Evolutionary conservation across 768 basidiomycete species (phyloP).

Genomic region (Lentinula edodes): DNA sequence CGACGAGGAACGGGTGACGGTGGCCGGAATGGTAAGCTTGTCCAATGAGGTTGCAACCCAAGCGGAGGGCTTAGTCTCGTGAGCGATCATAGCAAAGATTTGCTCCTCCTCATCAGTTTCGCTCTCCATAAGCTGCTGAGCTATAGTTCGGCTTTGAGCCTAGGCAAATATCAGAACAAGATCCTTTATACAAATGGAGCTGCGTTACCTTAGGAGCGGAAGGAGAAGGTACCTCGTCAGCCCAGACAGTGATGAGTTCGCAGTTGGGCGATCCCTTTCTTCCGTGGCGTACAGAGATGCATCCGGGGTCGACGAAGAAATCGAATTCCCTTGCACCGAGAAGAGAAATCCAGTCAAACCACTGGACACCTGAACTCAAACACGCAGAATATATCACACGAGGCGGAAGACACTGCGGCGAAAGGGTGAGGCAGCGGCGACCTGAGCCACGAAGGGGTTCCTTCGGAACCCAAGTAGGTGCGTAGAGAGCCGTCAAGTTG

Average conservation of each 20-base stretch:
- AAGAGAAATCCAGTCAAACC: conserved; percentile 74
- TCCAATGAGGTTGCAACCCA: conserved; percentile 64
- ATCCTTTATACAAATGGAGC: conserved; percentile 10
- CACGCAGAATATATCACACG: conserved; percentile 69
- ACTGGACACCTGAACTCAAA: conserved; percentile 62
- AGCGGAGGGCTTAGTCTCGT: conserved; percentile 62
- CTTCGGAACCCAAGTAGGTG: conserved; percentile 57
- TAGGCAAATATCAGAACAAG: conserved; percentile 5
- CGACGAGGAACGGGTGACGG: conserved; percentile 40
- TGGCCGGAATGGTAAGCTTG: conserved; percentile 45
- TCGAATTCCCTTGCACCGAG: conserved; percentile 72
- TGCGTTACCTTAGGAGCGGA: conserved; percentile 8
- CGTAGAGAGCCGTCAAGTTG: conserved; percentile 66
- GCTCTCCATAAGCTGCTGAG: conserved; percentile 69
- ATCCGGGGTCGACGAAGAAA: conserved; percentile 77
- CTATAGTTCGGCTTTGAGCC: conserved; percentile 50
- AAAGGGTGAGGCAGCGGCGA: conserved; percentile 70
- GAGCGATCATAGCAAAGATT: conserved; percentile 68
- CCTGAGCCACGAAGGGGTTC: conserved; percentile 67
- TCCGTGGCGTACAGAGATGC: conserved; percentile 61
- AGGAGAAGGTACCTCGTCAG: conserved; percentile 40
- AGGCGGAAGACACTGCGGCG: conserved; percentile 64
- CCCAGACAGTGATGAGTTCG: conserved; percentile 63
- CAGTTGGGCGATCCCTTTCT: conserved; percentile 24
- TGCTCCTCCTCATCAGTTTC: conserved; percentile 69